These are phyloP conservation scores for Sordariomycetes sp. DNA, from an alignment of 2,329 filamentous ascomycete species.

Conservation along the genomic window DNA sequence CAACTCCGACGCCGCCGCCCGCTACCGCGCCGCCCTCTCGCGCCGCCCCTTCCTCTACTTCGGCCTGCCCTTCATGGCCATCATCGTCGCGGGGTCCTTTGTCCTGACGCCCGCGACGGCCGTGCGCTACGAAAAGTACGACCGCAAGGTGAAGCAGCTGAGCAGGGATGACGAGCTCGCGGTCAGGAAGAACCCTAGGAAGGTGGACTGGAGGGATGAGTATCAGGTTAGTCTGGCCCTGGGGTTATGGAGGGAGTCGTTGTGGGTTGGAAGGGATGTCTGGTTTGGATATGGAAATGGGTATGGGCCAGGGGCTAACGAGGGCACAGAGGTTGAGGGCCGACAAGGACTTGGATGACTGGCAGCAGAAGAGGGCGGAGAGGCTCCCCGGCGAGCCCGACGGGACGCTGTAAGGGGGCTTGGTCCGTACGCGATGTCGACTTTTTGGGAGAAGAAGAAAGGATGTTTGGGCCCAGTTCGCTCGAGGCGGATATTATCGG, in stretches of 20 bases:
- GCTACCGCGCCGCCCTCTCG: slow-evolving; percentile 63
- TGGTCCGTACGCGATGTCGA: neutral
- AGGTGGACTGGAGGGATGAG: slow-evolving; percentile 70
- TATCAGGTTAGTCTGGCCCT: slow-evolving; percentile 58
- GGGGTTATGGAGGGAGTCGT: slow-evolving; percentile 45
- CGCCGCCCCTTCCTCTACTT: slow-evolving; percentile 85
- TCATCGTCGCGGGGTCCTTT: slow-evolving; percentile 88
- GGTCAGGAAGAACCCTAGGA: slow-evolving; percentile 56
- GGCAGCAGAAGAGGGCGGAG: slow-evolving; percentile 94
- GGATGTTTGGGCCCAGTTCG: no score
- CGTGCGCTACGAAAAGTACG: slow-evolving; percentile 83
- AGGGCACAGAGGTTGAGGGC: slow-evolving; percentile 7
- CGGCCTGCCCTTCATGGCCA: slow-evolving; percentile 79
- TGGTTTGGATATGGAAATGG: neutral
- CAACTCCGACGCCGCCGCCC: slow-evolving; percentile 51
- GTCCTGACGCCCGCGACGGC: slow-evolving; percentile 90
- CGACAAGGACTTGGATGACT: slow-evolving; percentile 84
- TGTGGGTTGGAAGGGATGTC: no score
- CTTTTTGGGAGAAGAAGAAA: neutral
- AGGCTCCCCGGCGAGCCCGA: slow-evolving; percentile 82
- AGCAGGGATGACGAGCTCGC: slow-evolving; percentile 78
- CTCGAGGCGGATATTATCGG: no score
- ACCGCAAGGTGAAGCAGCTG: slow-evolving; percentile 77
- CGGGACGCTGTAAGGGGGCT: slow-evolving; percentile 46
- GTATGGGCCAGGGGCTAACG: neutral